phyloP scores from a whole-genome alignment of 192 early-diverging fungal genomes.

The Rhizophagus clarus region DNA sequence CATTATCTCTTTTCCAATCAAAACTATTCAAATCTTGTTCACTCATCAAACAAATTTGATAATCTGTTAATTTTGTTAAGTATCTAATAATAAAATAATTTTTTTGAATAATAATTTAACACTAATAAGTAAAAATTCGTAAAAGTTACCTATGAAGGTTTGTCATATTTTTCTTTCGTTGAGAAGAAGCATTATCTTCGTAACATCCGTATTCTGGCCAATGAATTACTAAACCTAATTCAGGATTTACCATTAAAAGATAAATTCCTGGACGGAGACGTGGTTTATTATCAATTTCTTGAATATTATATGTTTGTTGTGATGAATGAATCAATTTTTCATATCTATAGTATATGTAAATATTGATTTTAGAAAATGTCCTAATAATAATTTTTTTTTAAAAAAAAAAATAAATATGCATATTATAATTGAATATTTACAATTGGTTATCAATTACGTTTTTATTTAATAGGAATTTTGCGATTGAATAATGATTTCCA shows the following conservation, averaged over 20 bases:
- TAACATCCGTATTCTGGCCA: constrained; percentile 31
- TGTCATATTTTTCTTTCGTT: constrained; percentile 32
- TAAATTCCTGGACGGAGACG: constrained; percentile 4
- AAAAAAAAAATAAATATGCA: too few species aligned
- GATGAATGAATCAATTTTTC: too few species aligned
- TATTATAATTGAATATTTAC: too few species aligned
- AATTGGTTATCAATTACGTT: neutral
- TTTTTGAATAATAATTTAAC: too few species aligned
- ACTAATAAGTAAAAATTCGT: neutral
- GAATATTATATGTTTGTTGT: too few species aligned
- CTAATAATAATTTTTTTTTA: too few species aligned
- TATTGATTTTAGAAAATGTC: neutral
- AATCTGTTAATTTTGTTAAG: constrained; percentile 25
- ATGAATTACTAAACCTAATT: constrained; percentile 25
- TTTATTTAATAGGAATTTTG: constrained; percentile 15
- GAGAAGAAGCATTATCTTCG: constrained; percentile 25
- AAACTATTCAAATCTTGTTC: constrained; percentile 17
- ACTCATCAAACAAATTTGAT: constrained; percentile 29
- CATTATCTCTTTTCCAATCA: neutral
- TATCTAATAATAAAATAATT: too few species aligned
- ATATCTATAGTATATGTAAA: too few species aligned
- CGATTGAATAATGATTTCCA: constrained; percentile 21
- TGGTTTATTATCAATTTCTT: too few species aligned
- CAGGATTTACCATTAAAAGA: neutral
- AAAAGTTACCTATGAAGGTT: constrained; percentile 24